A percentile compares a stretch with the other conserved stretches of the same genome.
Conservation (phyloP, 495 filamentous ascomycete genomes). For the Durotheca rogersii region DNA sequence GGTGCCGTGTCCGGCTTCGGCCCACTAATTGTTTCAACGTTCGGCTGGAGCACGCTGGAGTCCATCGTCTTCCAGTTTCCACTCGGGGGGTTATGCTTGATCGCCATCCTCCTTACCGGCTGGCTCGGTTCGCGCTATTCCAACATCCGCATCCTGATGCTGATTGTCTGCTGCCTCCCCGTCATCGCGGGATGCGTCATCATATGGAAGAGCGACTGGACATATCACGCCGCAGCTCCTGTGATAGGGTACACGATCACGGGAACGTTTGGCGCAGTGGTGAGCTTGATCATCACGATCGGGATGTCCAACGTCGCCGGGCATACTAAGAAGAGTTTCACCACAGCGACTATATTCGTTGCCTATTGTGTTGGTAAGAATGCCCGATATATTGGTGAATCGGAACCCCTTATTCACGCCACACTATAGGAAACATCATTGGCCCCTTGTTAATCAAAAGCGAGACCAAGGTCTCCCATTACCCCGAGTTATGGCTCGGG, state of each 20-base stretch:
- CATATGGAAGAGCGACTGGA: conserved; percentile 73
- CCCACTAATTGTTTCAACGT: conserved; percentile 71
- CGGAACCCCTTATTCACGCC: conserved; percentile 2
- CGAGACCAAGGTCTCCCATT: conserved; percentile 61
- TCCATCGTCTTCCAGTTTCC: conserved; percentile 75
- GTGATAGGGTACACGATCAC: conserved; percentile 69
- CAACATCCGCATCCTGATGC: conserved; percentile 65
- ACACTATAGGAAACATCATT: conserved; percentile 52
- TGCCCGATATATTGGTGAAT: conserved; percentile 37
- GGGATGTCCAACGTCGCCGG: conserved; percentile 75
- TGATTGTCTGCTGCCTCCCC: conserved; percentile 64
- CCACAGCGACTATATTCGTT: conserved; percentile 70
- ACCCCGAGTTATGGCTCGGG: conserved; percentile 68
- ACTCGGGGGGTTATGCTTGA: conserved; percentile 61
- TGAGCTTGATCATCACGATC: conserved; percentile 63
- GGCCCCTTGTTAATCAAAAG: conserved; percentile 69
- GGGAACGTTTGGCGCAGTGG: conserved; percentile 68
- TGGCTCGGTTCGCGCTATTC: conserved; percentile 58
- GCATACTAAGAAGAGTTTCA: conserved; percentile 74
- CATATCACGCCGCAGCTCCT: conserved; percentile 59
- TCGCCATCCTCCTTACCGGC: conserved; percentile 65
- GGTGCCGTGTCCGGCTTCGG: conserved; percentile 77
- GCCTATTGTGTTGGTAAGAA: conserved; percentile 65
- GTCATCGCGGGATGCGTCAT: conserved; percentile 72
- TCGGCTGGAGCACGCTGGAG: conserved; percentile 65